These are phyloP conservation scores for Dactylellina haptotyla DNA, from an alignment of 2,329 filamentous ascomycete genomes.

Conservation along the genomic window DNA sequence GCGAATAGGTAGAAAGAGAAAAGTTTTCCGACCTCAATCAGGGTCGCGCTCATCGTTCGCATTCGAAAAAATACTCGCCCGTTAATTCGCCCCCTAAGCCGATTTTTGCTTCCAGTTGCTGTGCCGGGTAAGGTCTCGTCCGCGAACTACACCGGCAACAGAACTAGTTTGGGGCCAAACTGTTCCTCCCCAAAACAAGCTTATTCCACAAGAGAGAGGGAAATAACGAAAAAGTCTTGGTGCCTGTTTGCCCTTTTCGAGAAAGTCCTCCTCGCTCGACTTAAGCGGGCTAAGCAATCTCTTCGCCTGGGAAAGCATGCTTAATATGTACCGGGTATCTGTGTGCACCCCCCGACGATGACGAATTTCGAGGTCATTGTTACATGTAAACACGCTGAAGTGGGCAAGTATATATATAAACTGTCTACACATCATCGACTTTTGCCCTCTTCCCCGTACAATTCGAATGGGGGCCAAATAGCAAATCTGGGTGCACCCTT, in stretches of 20 bases:
- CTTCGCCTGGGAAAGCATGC: too few species aligned
- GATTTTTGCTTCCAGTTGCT: slow-evolving; percentile 22
- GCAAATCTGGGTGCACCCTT: slow-evolving; percentile 1
- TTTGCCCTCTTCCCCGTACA: background rate
- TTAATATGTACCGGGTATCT: too few species aligned
- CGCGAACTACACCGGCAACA: slow-evolving; percentile 28
- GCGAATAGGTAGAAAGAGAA: too few species aligned
- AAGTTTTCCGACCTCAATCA: too few species aligned
- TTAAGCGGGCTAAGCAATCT: too few species aligned
- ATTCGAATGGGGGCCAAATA: too few species aligned
- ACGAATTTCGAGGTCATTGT: background rate
- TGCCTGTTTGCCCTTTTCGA: too few species aligned
- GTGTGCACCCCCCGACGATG: background rate
- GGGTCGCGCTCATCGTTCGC: too few species aligned
- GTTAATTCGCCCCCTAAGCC: slow-evolving; percentile 39
- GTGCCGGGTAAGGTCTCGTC: slow-evolving; percentile 38
- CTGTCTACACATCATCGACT: background rate
- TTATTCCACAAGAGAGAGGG: slow-evolving; percentile 39
- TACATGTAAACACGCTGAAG: background rate
- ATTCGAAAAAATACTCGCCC: background rate
- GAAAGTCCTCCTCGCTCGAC: too few species aligned
- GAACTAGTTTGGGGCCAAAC: background rate
- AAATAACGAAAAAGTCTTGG: slow-evolving; percentile 35
- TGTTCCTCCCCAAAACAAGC: slow-evolving; percentile 40
- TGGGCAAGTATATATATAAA: background rate